Conservation (phyloP, 179 eudicot genomes). For the Silene noctiflora region DNA sequence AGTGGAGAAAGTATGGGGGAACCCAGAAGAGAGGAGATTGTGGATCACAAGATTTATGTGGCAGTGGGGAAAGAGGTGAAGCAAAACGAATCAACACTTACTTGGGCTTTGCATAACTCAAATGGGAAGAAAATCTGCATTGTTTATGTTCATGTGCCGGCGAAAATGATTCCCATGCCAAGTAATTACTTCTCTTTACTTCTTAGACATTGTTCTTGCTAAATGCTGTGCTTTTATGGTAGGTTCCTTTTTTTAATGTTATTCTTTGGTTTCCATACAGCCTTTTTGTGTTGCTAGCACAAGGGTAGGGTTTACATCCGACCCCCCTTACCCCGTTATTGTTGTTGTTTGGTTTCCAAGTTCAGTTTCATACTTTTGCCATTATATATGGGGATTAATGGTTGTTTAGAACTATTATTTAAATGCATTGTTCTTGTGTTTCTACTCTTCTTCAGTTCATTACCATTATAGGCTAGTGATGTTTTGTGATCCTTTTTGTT, state of each 20-base stretch:
- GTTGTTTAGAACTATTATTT: not conserved
- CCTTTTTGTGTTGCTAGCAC: too few species aligned
- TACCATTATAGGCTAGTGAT: not conserved
- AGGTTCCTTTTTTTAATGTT: not conserved
- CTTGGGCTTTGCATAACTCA: slow-evolving; percentile 69
- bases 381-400: not conserved
- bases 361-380: not conserved
- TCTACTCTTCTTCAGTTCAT: not conserved
- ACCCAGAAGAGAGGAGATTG: slow-evolving; percentile 15
- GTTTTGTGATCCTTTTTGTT: not conserved
- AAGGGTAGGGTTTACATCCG: too few species aligned
- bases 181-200: slow-evolving; percentile 36
- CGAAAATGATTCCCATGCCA: slow-evolving; percentile 57
- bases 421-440: not conserved
- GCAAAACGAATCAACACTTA: slow-evolving; percentile 45
- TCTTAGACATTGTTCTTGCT: not conserved
- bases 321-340: too few species aligned
- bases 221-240: not conserved
- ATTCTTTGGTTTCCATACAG: not conserved
- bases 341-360: too few species aligned
- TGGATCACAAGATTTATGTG: slow-evolving; percentile 55
- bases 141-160: slow-evolving; percentile 76
- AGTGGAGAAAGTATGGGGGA: slow-evolving; percentile 16
- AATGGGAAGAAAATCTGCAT: slow-evolving; percentile 65
- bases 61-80: slow-evolving; percentile 70